Base-by-base conservation (phyloP, 2,329 filamentous ascomycete genomes). In the Aspergillus quadricinctus region DNA sequence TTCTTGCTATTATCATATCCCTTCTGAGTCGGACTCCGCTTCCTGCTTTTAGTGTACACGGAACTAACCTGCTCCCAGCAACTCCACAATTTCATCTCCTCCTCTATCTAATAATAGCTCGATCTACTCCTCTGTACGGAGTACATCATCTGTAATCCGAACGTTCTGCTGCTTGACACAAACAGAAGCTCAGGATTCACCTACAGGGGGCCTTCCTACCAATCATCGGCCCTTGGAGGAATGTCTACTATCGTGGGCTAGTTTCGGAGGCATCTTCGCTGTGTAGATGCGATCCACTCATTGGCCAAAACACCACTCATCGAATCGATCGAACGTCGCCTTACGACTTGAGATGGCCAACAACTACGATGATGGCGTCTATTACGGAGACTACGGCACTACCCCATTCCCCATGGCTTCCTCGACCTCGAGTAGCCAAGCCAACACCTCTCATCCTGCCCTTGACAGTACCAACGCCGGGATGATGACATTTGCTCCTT, bases 291-390 rank as follows among this genome's bases (percentile, higher is more conserved):
- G 49, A 27, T 45, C 35, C 43, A 19, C 56, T 53, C 37, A 64
- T 64, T 64, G 62, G 62, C 46, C 49, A 53, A 37, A 21, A 50
- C 17, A 11, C 2, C 3, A 3, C 27, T 9, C 27, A 57, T 59
- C 50, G 25, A 57, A 61, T 61, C 63, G 63, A 64, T 64, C 61
- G 61, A 23, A 23, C 19, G 19, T 11, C 19, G 54, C 45, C 51
- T 55, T 52, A 50, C 49, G 43, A 27, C 50, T 35, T 21, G 52
- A 41, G 37, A 59, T 53, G 53, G 53, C 58, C 53, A 53, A 56
- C 53, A 45, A 45, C 41, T 23, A 23, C 23, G 23, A 23, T 23
- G 23, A 23, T 23, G 23, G 23, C 23, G 23, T 23, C 23, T 23
- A 23, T 3, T 23, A 23, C 23, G 23, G 23, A 23, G 55, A 60